Base-by-base conservation (phyloP, 805 yeast genomes). In the Metschnikowia lochheadii region DNA sequence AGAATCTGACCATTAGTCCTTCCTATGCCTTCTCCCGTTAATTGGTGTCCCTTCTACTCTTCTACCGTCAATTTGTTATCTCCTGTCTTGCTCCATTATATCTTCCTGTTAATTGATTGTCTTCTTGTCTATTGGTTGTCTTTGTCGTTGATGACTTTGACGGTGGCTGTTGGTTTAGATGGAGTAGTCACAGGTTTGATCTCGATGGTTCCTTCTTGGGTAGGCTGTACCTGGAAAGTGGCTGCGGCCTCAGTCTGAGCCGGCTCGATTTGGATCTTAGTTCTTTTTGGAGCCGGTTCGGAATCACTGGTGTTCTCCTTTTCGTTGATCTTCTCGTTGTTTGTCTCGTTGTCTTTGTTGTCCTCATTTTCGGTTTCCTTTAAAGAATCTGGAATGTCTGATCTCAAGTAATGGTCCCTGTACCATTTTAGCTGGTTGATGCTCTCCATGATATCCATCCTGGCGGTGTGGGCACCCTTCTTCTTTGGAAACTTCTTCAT, bases 381-480 rank as follows among this genome's bases (percentile, higher is more conserved):
- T 6, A 15, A 34, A 14, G 36, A 14, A 5, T 40, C 46, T 13
- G 59, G 59, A 7, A 55, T 42, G 34, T 56, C 63, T 23, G 56
- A 43, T 55, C 66, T 66, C 52, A 87, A 76, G 63, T 87, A 90
- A 60, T 86, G 72, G 17, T 84, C 81, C 50, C 78, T 69, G 66
- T 85, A 89, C 87, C 90, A 94, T 56, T 73, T 77, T 63, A 94
- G 72, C 65, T 94, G 96, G 7, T 68, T 79, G 39, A 94, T 92
- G 60, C 96, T 88, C 66, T 94, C 99, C 44, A 87, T 58, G 44
- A 94, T 94, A 66, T 94, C 99, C 14, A 83, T 76, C 55, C 79
- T 80, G 0, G 99, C 99, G 0, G 98, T 92, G 66, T 94, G 99
- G 1, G 78, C 77, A 18, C 79, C 76, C 44, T 68, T 69, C 68